These are phyloP conservation scores for Corchorus olitorius DNA, from an alignment of 345 rosid genomes.

Conservation along the genomic window DNA sequence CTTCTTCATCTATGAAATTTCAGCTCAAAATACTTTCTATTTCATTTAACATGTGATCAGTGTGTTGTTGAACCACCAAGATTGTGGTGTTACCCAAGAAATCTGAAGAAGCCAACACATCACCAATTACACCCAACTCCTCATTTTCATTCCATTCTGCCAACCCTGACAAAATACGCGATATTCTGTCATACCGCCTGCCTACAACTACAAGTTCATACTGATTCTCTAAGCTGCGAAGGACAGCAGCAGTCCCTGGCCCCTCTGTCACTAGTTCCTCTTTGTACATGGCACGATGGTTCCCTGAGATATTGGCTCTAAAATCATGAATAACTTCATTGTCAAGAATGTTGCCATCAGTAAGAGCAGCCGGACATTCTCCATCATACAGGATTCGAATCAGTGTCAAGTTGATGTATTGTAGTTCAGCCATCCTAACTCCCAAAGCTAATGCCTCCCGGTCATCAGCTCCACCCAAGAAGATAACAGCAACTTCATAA, in stretches of 20 bases:
- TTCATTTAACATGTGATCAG: background rate
- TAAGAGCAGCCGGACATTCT: conserved; percentile 45
- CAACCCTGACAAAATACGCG: conserved; percentile 78
- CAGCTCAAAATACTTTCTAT: background rate
- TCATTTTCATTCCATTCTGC: conserved; percentile 94
- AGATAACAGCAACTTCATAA: too few relatives aligned
- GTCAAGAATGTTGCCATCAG: conserved; percentile 30
- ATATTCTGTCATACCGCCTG: conserved; percentile 63
- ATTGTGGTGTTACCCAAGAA: conserved; percentile 47
- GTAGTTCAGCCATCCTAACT: too few relatives aligned
- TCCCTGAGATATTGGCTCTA: conserved; percentile 35
- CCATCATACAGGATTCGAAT: conserved; percentile 36
- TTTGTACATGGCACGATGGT: conserved; percentile 37
- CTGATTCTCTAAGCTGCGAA: conserved; percentile 58
- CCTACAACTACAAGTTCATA: conserved; percentile 82
- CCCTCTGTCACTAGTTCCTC: conserved; percentile 68
- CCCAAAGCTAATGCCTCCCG: too few relatives aligned
- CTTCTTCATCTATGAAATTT: conserved; percentile 12
- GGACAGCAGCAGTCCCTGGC: conserved; percentile 71
- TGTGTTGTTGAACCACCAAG: conserved; percentile 33
- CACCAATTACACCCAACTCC: conserved; percentile 90
- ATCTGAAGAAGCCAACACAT: conserved; percentile 83
- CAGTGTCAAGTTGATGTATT: too few relatives aligned
- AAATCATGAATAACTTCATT: conserved; percentile 55
- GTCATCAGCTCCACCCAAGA: too few relatives aligned